phyloP scores from a whole-genome alignment of 129 eudicot genomes.

The Artemisia tridentata region DNA sequence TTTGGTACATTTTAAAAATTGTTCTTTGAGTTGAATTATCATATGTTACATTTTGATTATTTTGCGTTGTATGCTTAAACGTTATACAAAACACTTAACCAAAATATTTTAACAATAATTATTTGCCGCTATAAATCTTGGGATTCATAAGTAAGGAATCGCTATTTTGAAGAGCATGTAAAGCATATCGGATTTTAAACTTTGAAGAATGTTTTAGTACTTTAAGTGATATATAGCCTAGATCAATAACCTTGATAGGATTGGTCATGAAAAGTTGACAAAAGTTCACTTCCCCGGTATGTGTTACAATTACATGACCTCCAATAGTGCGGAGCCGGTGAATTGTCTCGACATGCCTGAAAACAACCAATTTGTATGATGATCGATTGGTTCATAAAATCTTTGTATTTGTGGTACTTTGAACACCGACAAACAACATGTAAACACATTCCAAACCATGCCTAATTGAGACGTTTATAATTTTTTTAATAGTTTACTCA shows the following conservation, averaged over 20 bases:
- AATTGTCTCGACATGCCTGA: not conserved
- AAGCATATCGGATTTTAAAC: not conserved
- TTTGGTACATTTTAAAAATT: too few species aligned
- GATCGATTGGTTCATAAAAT: not conserved
- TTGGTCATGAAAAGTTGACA: not conserved
- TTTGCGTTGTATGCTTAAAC: too few species aligned
- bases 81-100: too few species aligned
- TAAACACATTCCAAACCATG: not conserved
- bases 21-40: too few species aligned
- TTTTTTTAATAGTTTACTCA: not conserved
- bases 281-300: not conserved
- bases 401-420: not conserved
- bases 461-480: too few species aligned
- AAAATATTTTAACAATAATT: too few species aligned
- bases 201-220: not conserved
- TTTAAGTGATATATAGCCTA: too few species aligned
- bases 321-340: not conserved
- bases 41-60: too few species aligned
- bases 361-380: not conserved
- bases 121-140: too few species aligned
- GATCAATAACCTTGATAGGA: not conserved
- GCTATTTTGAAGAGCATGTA: not conserved
- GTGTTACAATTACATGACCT: not conserved
- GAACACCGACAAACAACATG: not conserved
- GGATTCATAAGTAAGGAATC: not conserved